phyloP scores from a whole-genome alignment of 1,284 basidiomycete genomes.

The Trametes polyzona region DNA sequence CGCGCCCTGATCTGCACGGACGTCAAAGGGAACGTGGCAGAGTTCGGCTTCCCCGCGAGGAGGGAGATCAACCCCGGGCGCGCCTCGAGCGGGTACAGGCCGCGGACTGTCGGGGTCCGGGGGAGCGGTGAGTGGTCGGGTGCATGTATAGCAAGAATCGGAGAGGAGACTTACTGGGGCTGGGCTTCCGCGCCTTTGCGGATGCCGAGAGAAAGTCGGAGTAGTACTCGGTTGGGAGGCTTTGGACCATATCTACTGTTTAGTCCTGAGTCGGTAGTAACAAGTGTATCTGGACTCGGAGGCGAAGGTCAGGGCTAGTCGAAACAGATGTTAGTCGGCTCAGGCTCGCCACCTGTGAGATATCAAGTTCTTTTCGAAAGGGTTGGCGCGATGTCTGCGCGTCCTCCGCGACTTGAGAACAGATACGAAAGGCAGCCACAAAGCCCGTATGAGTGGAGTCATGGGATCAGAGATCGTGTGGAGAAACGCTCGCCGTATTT shows the following conservation, averaged over 20 bases:
- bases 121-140: background rate
- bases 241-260: slow-evolving; percentile 33
- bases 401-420: no score
- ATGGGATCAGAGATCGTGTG: slow-evolving; percentile 5
- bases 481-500: background rate
- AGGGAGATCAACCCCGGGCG: slow-evolving; percentile 85
- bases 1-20: slow-evolving; percentile 65
- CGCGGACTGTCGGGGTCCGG: slow-evolving; percentile 37
- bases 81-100: slow-evolving; percentile 76
- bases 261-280: no score
- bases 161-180: slow-evolving; percentile 52
- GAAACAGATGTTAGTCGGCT: no score
- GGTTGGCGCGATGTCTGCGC: no score
- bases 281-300: no score
- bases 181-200: slow-evolving; percentile 63
- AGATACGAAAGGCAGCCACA: no score
- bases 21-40: slow-evolving; percentile 88
- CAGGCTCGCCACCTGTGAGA: no score
- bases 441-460: background rate
- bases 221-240: slow-evolving; percentile 57
- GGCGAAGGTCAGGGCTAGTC: no score
- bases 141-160: background rate
- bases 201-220: slow-evolving; percentile 55
- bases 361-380: no score
- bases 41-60: slow-evolving; percentile 88